Evolutionary conservation across 129 eudicot species (phyloP).

Genomic region (Heracleum sosnowskyi): DNA sequence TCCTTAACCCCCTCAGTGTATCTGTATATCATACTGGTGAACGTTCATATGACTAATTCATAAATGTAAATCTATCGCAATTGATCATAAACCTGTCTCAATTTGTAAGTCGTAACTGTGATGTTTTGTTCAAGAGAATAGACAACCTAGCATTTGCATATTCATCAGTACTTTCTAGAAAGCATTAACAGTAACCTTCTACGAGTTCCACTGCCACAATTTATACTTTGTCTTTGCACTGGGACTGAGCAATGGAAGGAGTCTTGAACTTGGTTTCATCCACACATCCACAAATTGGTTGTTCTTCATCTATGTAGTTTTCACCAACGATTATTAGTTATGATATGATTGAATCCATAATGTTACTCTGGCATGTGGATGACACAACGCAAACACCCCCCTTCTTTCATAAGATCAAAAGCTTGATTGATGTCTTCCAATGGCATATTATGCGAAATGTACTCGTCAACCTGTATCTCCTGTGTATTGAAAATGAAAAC

Average conservation of each 20-base stretch:
- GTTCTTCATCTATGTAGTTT: background rate
- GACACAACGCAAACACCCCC: conserved; percentile 85
- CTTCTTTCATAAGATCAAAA: conserved; percentile 67
- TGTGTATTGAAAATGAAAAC: conserved; percentile 21
- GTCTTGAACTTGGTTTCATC: background rate
- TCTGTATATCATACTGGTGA: too few species aligned
- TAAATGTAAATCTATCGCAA: too few species aligned
- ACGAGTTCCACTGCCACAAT: too few species aligned
- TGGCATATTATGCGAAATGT: conserved; percentile 62
- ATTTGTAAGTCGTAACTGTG: too few species aligned
- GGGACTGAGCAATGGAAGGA: background rate
- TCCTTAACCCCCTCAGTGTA: too few species aligned
- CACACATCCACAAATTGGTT: background rate
- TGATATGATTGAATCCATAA: background rate
- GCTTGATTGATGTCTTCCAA: conserved; percentile 80
- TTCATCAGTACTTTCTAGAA: background rate
- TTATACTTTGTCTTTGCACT: background rate
- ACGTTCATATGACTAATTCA: too few species aligned
- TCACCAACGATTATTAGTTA: background rate
- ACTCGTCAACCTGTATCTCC: conserved; percentile 73
- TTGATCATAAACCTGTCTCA: too few species aligned
- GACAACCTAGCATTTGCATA: background rate
- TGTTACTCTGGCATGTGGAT: conserved; percentile 71
- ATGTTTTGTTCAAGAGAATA: background rate
- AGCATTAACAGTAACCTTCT: background rate